Percentiles rank a stretch among this genome's conserved stretches.
Evolutionary conservation across 164 flowering plant species (phyloP).

Genomic region (Sextonia rubra): DNA sequence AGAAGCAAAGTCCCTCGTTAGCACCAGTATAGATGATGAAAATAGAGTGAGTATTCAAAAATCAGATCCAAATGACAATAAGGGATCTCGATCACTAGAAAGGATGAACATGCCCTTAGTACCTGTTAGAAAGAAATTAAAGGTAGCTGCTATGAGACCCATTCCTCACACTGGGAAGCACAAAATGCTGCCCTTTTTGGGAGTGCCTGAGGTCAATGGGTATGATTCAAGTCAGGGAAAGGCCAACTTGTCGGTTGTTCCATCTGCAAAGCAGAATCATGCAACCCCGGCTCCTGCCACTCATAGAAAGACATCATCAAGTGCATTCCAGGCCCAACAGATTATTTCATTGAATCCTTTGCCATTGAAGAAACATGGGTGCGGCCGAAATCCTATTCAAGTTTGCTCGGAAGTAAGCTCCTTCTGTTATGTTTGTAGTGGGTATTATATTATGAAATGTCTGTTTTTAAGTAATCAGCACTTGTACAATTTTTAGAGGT

Average conservation of each 20-base stretch:
- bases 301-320: slow-evolving; percentile 64
- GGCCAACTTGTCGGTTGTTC: slow-evolving; percentile 34
- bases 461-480: background rate
- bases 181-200: slow-evolving; percentile 71
- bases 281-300: slow-evolving; percentile 42
- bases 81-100: slow-evolving; percentile 19
- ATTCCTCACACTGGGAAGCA: slow-evolving; percentile 73
- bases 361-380: slow-evolving; percentile 97
- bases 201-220: slow-evolving; percentile 47
- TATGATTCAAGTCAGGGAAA: slow-evolving; percentile 48
- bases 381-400: slow-evolving; percentile 80
- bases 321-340: slow-evolving; percentile 72
- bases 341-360: slow-evolving; percentile 84
- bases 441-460: background rate
- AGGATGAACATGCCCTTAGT: slow-evolving; percentile 14
- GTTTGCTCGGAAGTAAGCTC: slow-evolving; percentile 82
- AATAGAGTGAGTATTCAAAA: slow-evolving; percentile 12
- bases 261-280: slow-evolving; percentile 46
- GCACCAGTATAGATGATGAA: slow-evolving; percentile 10
- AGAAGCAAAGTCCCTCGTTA: slow-evolving; percentile 14
- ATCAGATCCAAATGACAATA: slow-evolving; percentile 19
- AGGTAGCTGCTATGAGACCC: slow-evolving; percentile 89
- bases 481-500: background rate
- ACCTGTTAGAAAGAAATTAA: slow-evolving; percentile 39
- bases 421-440: background rate